Percentiles rank a stretch among this genome's conserved stretches.
These are phyloP conservation scores for Coffea humblotiana DNA, from an alignment of 305 asterid species.

Conservation along the genomic window DNA sequence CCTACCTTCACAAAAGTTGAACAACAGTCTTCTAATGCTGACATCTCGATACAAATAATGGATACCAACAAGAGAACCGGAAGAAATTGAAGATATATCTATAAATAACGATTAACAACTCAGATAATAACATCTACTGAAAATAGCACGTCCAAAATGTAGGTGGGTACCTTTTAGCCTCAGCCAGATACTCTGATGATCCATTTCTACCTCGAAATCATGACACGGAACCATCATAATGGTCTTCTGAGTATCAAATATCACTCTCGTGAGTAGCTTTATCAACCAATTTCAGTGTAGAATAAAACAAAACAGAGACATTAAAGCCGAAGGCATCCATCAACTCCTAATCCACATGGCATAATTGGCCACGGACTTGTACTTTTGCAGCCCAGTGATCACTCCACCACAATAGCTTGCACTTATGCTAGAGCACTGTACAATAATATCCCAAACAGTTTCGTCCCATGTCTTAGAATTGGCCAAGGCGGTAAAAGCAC, in stretches of 20 bases:
- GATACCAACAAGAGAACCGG: not conserved
- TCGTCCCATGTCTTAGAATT: not conserved
- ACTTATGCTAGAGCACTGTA: not conserved
- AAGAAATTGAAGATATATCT: not conserved
- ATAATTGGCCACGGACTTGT: not conserved
- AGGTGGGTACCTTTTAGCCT: not conserved
- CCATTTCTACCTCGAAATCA: not conserved
- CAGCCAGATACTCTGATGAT: not conserved
- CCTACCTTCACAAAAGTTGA: too few species aligned
- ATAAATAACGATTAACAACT: not conserved
- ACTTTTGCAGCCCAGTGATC: not conserved
- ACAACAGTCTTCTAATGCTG: too few species aligned
- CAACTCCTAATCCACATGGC: not conserved
- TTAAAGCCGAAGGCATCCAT: not conserved
- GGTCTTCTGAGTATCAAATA: not conserved
- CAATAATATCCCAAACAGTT: not conserved
- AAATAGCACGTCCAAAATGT: not conserved
- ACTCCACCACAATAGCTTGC: not conserved
- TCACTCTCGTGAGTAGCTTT: not conserved
- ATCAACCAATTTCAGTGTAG: not conserved
- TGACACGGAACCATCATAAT: not conserved
- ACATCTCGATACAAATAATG: not conserved
- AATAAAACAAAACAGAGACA: not conserved
- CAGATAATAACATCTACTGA: not conserved
- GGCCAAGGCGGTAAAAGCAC: too few species aligned